Evolutionary conservation across 2,329 filamentous ascomycete species (phyloP).

Genomic region (Penicillium glabrum): DNA sequence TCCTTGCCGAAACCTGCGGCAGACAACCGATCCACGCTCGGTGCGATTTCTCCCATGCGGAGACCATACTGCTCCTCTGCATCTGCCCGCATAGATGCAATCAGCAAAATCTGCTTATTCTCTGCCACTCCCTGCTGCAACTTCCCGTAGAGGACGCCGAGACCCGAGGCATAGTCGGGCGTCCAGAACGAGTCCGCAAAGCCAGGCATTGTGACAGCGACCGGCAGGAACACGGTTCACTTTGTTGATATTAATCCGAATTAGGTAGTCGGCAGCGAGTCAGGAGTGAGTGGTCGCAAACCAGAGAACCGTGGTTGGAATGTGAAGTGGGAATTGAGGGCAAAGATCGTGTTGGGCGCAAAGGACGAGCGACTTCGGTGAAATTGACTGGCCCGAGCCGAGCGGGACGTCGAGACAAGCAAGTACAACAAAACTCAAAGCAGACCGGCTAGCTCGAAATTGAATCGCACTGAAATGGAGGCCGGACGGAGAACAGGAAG

Average conservation of each 20-base stretch:
- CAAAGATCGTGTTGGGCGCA: conserved; percentile 1
- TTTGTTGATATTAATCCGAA: neutral
- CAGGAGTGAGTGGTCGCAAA: neutral
- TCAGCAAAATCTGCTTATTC: conserved; percentile 88
- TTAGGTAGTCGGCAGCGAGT: neutral
- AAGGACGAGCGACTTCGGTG: conserved; percentile 1
- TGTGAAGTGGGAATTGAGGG: neutral
- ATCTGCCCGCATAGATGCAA: conserved; percentile 91
- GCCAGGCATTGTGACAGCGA: conserved; percentile 65
- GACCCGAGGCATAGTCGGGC: conserved; percentile 90
- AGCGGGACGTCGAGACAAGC: neutral
- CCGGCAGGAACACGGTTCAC: neutral
- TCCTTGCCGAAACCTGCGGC: conserved; percentile 80
- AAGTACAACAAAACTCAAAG: neutral
- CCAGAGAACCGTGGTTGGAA: neutral
- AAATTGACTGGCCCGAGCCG: neutral
- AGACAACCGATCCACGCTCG: conserved; percentile 75
- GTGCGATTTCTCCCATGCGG: conserved; percentile 76
- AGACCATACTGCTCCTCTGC: conserved; percentile 88
- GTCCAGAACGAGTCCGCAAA: conserved; percentile 99
- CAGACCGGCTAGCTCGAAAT: conserved; percentile 4
- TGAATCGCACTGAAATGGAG: neutral
- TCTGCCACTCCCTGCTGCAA: conserved; percentile 94
- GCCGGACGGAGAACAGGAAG: neutral
- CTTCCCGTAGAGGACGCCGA: conserved; percentile 93